Conservation (phyloP, 169 alveolate species). For the Cryptosporidium felis region DNA sequence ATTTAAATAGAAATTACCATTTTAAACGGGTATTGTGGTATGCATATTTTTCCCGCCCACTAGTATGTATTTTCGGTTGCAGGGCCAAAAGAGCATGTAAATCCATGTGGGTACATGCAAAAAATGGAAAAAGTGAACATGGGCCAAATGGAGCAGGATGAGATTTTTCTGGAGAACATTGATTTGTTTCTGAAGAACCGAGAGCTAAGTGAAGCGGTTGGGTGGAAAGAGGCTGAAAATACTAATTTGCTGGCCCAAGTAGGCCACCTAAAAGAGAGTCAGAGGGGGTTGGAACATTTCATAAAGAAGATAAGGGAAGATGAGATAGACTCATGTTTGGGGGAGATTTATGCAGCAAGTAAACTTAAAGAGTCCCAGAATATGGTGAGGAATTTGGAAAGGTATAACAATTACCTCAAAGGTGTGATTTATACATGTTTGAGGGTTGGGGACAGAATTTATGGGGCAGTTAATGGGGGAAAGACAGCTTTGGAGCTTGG, state of each 20-base stretch:
- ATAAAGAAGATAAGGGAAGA: slow-evolving; percentile 36
- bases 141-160: slow-evolving; percentile 7
- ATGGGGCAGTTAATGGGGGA: not conserved
- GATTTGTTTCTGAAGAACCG: slow-evolving; percentile 18
- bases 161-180: slow-evolving; percentile 35
- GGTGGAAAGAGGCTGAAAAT: slow-evolving; percentile 29
- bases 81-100: slow-evolving; percentile 49
- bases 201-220: slow-evolving; percentile 8
- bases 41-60: not conserved
- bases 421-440: not conserved
- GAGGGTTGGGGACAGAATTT: not conserved
- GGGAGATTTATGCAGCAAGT: not conserved
- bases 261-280: slow-evolving; percentile 13
- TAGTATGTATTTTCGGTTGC: slow-evolving; percentile 6
- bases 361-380: not conserved
- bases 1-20: no score
- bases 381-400: not conserved
- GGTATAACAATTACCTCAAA: slow-evolving; percentile 21
- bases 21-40: slow-evolving; percentile 4
- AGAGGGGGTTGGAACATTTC: slow-evolving; percentile 13
- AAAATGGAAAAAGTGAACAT: slow-evolving; percentile 25
- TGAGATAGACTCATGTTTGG: slow-evolving; percentile 30
- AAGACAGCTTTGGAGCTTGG: not conserved
- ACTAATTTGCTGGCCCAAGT: slow-evolving; percentile 1
- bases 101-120: slow-evolving; percentile 72